Evolutionary conservation across 371 early-diverging fungal genomes (phyloP), one percentile per base, ranked within the genome.

Genomic region (Syncephalastrum contaminatum): DNA sequence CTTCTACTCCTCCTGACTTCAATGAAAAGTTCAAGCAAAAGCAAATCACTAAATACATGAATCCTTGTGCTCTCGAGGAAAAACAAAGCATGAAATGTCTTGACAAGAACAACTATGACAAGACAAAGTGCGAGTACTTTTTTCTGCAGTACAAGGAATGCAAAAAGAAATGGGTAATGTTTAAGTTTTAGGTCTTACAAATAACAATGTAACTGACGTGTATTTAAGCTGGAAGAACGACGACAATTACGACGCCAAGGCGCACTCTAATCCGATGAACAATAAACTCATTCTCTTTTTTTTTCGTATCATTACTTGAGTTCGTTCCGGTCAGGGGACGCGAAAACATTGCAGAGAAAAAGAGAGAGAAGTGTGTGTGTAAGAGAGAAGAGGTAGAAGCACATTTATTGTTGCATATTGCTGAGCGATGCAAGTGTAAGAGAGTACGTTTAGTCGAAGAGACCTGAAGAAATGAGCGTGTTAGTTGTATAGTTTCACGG

Each of bases 391-490:
- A 27, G 18, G 50, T 14, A 30, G 22, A 25, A 12, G 39, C 15
- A 25, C 51, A 20, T 18, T 51, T 30, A 30, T 30, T 30, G 36
- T 30, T 30, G 36, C 36, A 30, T 30, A 30, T 5, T 6, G 10
- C 36, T 5, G 36, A 30, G 12, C 36, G 36, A 30, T 30, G 36
- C 36, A 30, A 30, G 36, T 30, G 10, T 13, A 19, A 50, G 19
- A 52, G 43, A 45, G 40, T 21, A 61, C 58, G 67, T 67, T 88
- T 91, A 90, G 79, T 91, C 92, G 80, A 91, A 91, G 55, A 92
- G 87, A 87, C 91, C 87, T 79, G 69, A 46, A 49, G 25, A 27
- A 50, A 60, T 42, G 22, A 21, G 27, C 27, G 10, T 18, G 24
- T 12, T 20, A 22, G 25, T 56, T 48, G 2, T 43, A 19, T 43